A percentile compares a stretch with the other conserved stretches of the same genome.
Conservation (phyloP, 495 filamentous ascomycete species). For the Xylaria longipes region DNA sequence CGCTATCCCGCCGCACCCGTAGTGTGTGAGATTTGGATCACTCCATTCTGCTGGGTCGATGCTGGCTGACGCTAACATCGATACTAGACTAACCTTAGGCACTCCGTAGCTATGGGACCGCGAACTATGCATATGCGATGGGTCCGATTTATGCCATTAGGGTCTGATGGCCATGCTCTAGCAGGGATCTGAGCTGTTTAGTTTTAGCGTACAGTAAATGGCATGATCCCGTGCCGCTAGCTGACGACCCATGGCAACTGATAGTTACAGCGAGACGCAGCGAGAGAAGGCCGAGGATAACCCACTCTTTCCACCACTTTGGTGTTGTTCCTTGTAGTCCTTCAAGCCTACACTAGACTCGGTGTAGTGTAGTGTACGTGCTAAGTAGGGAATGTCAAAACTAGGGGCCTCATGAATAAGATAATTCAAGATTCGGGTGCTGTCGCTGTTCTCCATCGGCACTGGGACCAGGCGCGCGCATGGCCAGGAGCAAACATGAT, state of each 20-base stretch:
- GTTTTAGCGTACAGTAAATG: constrained; percentile 17
- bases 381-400: neutral
- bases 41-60: constrained; percentile 44
- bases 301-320: constrained; percentile 10
- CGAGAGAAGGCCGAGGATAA: neutral
- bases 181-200: constrained; percentile 1
- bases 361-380: neutral
- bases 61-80: constrained; percentile 27
- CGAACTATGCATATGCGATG: constrained; percentile 22
- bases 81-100: constrained; percentile 8
- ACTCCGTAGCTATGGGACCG: constrained; percentile 11
- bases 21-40: constrained; percentile 39
- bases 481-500: constrained; percentile 32
- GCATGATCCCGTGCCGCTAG: constrained; percentile 13
- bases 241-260: constrained; percentile 12
- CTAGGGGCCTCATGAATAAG: constrained; percentile 3
- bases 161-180: constrained; percentile 19
- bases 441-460: constrained; percentile 14
- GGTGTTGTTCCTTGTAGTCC: neutral
- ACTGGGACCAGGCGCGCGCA: constrained; percentile 23
- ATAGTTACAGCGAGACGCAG: constrained; percentile 9
- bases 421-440: constrained; percentile 10
- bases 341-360: neutral
- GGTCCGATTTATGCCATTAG: constrained; percentile 18
- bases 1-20: constrained; percentile 35